Evolutionary conservation across 306 rosid species (phyloP).

Genomic region (peach (Prunus persica)): Prunus_persica_NCBIv2 NC_034011.1:24549001-24549500

Average conservation of each 20-base stretch:
- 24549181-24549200: not conserved
- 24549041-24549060: not conserved
- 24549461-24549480: slow-evolving; percentile 1
- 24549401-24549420: too few species aligned
- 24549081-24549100: not conserved
- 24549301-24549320: not conserved
- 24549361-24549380: slow-evolving; percentile 10
- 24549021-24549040: not conserved
- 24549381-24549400: too few species aligned
- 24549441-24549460: not conserved
- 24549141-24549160: not conserved
- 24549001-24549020: slow-evolving; percentile 30
- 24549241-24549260: not conserved
- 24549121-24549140: not conserved
- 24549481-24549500: not conserved
- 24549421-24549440: too few species aligned
- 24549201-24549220: not conserved
- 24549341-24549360: not conserved
- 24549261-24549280: not conserved
- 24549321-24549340: slow-evolving; percentile 7
- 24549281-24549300: not conserved
- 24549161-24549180: not conserved
- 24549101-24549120: not conserved
- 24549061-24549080: not conserved
- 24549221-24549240: not conserved